Base-by-base conservation (phyloP, 495 filamentous ascomycete genomes). In the Pseudotulostoma volvatum region DNA sequence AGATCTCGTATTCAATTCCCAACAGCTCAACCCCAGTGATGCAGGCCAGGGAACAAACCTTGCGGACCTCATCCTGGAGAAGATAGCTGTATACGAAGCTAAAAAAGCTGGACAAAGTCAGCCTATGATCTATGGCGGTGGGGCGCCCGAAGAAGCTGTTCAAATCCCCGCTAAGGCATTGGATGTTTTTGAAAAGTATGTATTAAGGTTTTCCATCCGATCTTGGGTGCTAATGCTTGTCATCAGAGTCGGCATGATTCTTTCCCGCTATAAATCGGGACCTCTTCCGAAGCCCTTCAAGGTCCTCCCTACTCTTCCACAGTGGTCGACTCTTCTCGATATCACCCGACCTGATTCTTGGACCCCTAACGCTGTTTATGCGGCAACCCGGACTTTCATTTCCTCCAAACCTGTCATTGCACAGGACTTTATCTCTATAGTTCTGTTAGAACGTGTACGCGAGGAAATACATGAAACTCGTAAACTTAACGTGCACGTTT, bases 281-380 rank as follows among this genome's bases (percentile, higher is more conserved):
- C 84, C 84, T 45, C 71, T 96, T 17, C 92, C 90, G 9, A 96
- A 96, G 58, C 88, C 87, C 1, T 92, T 99, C 71, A 96, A 96
- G 59, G 82, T 96, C 42, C 71, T 99, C 20, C 90, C 92, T 0
- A 81, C 84, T 2, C 72, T 96, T 7, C 85, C 85, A 2, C 76
- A 85, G 48, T 93, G 84, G 83, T 81, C 84, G 46, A 81, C 81
- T 14, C 81, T 95, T 31, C 73, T 94, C 45, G 66, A 74, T 39
- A 74, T 90, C 42, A 92, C 85, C 9, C 71, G 71, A 3, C 85
- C 86, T 8, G 79, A 84, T 40, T 66, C 68, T 44, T 94, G 88
- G 90, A 90, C 86, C 0, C 70, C 85, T 13, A 85, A 96, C 51
- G 80, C 80, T 38, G 73, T 77, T 48, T 93, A 81, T 50, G 83